Evolutionary conservation across 495 filamentous ascomycete genomes (phyloP), one percentile per base, ranked within the genome.

Genomic region (Evernia prunastri): DNA sequence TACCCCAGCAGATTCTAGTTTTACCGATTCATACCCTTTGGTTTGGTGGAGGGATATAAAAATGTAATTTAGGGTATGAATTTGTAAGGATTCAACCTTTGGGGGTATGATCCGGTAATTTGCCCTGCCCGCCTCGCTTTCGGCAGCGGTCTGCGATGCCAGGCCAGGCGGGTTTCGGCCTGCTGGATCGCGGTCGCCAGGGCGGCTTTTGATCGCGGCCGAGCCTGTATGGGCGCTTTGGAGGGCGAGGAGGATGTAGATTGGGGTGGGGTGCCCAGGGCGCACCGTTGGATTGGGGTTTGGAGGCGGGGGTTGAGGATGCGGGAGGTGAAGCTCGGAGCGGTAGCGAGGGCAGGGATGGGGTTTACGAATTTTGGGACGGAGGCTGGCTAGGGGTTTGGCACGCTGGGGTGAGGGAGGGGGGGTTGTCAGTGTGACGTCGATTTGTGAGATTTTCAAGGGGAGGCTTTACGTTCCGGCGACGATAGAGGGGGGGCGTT

Each of bases 171-270:
- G 6, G 29, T 20, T 33, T 54, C 51, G 2, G 20, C 29, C 33
- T 54, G 13, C 20, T 35, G 51, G 29, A 54, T 33, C 0, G 51
- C 51, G 12, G 51, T 54, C 6, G 13, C 51, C 1, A 54, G 51
- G 3, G 29, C 33, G n/a, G 51, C 51, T 54, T 7, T 54, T 10
- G 51, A 54, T 33, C 20, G 27, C 27, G 8, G 29, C 51, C 9
- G 51, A 27, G 29, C 51, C 51, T 33, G n/a, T n/a, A n/a, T 54
- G 51, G 51, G 51, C 20, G 15, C 51, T 29, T 33, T 54, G 51
- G 8, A 54, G 5, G 6, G 29, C 51, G 29, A 54, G 51, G 1
- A 54, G 51, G 29, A 54, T 54, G 17, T 54, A 54, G 18, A 54
- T 7, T 20, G 33, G 27, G 1, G 51, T 54, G 15, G 27, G 1